Conservation (phyloP, 768 basidiomycete genomes). For the Termitomyces sp. region DNA sequence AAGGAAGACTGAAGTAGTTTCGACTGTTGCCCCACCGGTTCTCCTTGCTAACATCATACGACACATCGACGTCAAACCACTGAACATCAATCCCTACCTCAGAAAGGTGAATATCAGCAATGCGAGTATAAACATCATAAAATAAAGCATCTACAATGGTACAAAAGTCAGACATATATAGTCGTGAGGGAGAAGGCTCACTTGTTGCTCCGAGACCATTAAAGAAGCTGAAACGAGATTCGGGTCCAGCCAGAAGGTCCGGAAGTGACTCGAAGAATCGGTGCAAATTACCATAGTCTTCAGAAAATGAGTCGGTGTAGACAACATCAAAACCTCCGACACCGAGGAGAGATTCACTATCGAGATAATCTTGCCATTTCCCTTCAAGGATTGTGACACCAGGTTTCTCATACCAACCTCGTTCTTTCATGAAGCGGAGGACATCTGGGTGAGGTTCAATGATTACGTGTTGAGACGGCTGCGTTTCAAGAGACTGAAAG, state of each 20-base stretch:
- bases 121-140: conserved; percentile 85
- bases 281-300: conserved; percentile 74
- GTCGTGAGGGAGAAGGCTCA: conserved; percentile 26
- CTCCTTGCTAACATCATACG: conserved; percentile 38
- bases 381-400: conserved; percentile 82
- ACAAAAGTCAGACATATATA: conserved; percentile 1
- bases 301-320: conserved; percentile 93
- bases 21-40: conserved; percentile 71
- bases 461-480: conserved; percentile 76
- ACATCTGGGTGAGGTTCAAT: conserved; percentile 95
- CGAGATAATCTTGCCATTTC: conserved; percentile 89
- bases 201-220: conserved; percentile 96
- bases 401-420: conserved; percentile 72
- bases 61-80: conserved; percentile 80
- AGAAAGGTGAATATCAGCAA: conserved; percentile 82
- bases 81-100: conserved; percentile 71
- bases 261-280: conserved; percentile 80
- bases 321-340: conserved; percentile 81
- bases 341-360: conserved; percentile 46
- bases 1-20: conserved; percentile 71
- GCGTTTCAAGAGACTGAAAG: conserved; percentile 59
- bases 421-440: conserved; percentile 67
- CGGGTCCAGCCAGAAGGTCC: conserved; percentile 64
- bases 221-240: conserved; percentile 90
- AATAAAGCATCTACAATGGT: conserved; percentile 65